Base-by-base conservation (phyloP, 2,329 filamentous ascomycete species). In the Stachybotrys chartarum region DNA sequence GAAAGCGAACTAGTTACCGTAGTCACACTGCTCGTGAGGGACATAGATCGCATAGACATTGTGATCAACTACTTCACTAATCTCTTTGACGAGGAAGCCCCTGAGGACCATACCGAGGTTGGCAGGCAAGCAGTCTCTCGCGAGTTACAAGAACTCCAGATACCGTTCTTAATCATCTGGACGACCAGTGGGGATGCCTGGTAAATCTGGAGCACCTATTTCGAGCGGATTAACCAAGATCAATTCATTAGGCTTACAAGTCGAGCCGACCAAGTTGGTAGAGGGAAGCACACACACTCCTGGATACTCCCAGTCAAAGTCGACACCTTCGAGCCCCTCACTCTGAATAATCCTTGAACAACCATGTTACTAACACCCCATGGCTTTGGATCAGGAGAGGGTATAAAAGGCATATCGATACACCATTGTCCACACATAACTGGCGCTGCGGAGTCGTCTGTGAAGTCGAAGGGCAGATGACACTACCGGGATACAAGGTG, bases 291-390 rank as follows among this genome's bases (percentile, higher is more conserved):
- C 24, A 24, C 24, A 24, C 39, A 12, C 5, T 2, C 69, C 72
- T 1, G 72, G 73, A 53, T 75, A 75, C 53, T 70, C 74, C 35
- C 35, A 71, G 49, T 76, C 73, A 54, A 70, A 59, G 54, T 72
- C 68, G 7, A 73, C 55, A 0, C 71, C 70, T 50, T 72, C 70
- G 0, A 73, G 56, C 7, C 55, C 51, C 24, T 69, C 30, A 32
- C 74, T n/a, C 46, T 69, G 51, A 57, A 74, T 8, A 62, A 77
- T 68, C 52, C 24, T 24, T 71, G 54, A 44, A 44, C 39, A 44
- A 44, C 39, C 11, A 44, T 12, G 39, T 44, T 44, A 44, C 3
- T 44, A n/a, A 11, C 5, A 44, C 5, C 24, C 24, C 2, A 24
- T 24, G 24, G 24, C 24, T 24, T 24, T 24, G 24, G 24, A 4